Evolutionary conservation across 345 rosid species (phyloP).

Genomic region (Gynandropsis gynandra): DNA sequence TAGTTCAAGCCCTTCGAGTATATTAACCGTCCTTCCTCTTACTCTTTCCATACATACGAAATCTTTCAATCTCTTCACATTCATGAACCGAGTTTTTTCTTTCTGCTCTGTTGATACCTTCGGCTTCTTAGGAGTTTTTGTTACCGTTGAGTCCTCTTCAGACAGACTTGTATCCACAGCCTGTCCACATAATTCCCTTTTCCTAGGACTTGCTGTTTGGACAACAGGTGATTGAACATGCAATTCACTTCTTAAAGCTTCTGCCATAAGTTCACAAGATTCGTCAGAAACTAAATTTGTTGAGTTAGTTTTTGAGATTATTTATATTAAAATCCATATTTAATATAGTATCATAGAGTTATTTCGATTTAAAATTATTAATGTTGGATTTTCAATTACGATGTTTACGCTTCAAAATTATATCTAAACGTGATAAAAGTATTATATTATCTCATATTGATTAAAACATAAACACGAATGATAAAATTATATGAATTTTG

Average conservation of each 20-base stretch:
- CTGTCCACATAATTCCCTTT: constrained; percentile 26
- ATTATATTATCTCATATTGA: too few relatives aligned
- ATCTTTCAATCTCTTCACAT: constrained; percentile 42
- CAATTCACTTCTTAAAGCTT: constrained; percentile 31
- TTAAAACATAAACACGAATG: too few relatives aligned
- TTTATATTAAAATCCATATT: too few relatives aligned
- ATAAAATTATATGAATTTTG: too few relatives aligned
- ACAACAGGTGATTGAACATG: not conserved
- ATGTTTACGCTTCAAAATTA: too few relatives aligned
- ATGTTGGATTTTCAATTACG: too few relatives aligned
- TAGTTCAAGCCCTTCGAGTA: constrained; percentile 54
- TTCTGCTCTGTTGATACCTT: constrained; percentile 60
- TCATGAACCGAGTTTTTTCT: constrained; percentile 38
- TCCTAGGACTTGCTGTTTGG: constrained; percentile 20
- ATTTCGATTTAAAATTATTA: too few relatives aligned
- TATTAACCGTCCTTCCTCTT: constrained; percentile 38
- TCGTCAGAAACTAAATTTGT: too few relatives aligned
- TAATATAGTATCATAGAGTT: too few relatives aligned
- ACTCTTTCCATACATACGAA: constrained; percentile 43
- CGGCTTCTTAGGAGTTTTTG: constrained; percentile 49
- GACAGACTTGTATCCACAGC: constrained; percentile 21
- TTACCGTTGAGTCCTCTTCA: constrained; percentile 25
- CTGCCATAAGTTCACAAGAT: constrained; percentile 31
- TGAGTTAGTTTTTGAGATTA: too few relatives aligned
- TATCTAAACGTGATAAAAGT: too few relatives aligned